Evolutionary conservation across 805 yeast species (phyloP).

Genomic region (Pichia thaimueangensis): DNA sequence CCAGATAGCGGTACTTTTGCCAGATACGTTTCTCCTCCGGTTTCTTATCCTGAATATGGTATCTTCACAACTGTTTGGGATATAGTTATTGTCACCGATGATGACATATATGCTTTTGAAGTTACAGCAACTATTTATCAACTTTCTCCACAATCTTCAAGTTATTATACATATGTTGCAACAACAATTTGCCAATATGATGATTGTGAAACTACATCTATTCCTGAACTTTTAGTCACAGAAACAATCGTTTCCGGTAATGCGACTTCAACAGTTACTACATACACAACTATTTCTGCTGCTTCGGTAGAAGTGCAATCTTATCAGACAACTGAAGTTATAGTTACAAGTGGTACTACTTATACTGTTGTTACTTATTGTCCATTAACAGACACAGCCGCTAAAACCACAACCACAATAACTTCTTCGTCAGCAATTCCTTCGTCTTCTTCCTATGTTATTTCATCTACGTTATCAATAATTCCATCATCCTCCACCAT

Average conservation of each 20-base stretch:
- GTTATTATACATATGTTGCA: slow-evolving; percentile 8
- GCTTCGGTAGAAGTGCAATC: slow-evolving; percentile 2
- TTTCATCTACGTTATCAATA: neutral
- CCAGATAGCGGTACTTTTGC: slow-evolving; percentile 7
- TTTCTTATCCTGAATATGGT: slow-evolving; percentile 11
- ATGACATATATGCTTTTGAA: neutral
- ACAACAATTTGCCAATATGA: slow-evolving; percentile 10
- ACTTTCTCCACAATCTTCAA: slow-evolving; percentile 4
- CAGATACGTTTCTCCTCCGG: slow-evolving; percentile 10
- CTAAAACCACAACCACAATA: neutral
- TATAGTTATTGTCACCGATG: neutral
- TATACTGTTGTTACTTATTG: slow-evolving; percentile 17
- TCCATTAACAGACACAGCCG: slow-evolving; percentile 13
- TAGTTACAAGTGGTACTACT: slow-evolving; percentile 13
- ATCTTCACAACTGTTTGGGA: slow-evolving; percentile 3
- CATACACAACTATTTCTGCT: slow-evolving; percentile 4
- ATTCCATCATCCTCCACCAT: neutral
- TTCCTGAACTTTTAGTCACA: slow-evolving; percentile 4
- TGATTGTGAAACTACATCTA: slow-evolving; percentile 11
- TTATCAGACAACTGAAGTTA: slow-evolving; percentile 12
- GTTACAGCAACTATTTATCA: slow-evolving; percentile 4
- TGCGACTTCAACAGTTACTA: neutral
- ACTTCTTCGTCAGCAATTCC: neutral
- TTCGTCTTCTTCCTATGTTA: neutral
- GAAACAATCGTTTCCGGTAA: slow-evolving; percentile 5